Evolutionary conservation across 148 eudicot species (phyloP).

Genomic region (Rhododendron griersonianum): DNA sequence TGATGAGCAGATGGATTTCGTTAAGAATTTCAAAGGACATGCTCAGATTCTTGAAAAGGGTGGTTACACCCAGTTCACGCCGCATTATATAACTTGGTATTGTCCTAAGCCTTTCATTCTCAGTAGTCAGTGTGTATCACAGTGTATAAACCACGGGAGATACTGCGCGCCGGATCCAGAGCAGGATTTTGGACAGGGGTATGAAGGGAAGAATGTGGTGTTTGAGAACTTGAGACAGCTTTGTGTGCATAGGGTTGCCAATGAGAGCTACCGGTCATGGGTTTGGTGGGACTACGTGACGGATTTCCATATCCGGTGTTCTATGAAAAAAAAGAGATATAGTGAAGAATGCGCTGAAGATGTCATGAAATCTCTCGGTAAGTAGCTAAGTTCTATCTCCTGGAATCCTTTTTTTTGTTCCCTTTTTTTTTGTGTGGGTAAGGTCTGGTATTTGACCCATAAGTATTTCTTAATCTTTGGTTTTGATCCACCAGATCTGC

Average conservation of each 20-base stretch:
- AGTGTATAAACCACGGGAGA: too few species aligned
- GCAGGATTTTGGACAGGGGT: too few species aligned
- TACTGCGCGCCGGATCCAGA: too few species aligned
- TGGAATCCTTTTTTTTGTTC: background rate
- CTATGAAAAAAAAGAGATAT: constrained; percentile 80
- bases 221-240: too few species aligned
- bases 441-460: background rate
- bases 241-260: too few species aligned
- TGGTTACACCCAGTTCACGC: too few species aligned
- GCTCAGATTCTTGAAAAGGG: constrained; percentile 41
- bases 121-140: too few species aligned
- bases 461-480: background rate
- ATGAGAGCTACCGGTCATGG: too few species aligned
- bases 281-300: constrained; percentile 35
- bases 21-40: constrained; percentile 87
- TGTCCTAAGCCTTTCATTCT: too few species aligned
- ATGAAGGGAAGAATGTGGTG: too few species aligned
- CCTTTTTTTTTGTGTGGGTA: background rate
- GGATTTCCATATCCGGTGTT: constrained; percentile 90
- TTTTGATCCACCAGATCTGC: constrained; percentile 42
- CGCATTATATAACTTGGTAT: too few species aligned
- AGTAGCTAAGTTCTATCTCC: constrained; percentile 4
- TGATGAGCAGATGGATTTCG: constrained; percentile 81
- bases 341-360: constrained; percentile 72
- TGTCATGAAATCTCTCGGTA: constrained; percentile 76